These are phyloP conservation scores for Pseudogymnoascus sp. DNA, from an alignment of 2,329 filamentous ascomycete genomes.

Conservation along the genomic window DNA sequence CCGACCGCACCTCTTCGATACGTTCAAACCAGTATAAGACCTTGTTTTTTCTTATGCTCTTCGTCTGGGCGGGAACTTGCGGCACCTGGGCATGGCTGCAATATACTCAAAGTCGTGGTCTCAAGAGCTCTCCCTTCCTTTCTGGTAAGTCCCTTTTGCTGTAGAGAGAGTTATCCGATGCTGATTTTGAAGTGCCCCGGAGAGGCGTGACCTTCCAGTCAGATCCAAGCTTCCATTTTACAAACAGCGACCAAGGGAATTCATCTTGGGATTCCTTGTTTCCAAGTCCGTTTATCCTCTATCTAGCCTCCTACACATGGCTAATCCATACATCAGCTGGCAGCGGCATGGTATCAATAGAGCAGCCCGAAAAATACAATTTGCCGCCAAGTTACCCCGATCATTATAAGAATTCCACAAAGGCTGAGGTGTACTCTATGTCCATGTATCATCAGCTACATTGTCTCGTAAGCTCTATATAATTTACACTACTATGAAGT, in stretches of 20 bases:
- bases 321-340: background rate
- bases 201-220: background rate
- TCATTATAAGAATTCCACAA: background rate
- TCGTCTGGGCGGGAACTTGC: background rate
- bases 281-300: background rate
- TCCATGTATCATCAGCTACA: background rate
- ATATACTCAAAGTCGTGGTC: background rate
- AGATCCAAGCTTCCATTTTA: background rate
- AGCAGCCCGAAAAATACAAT: background rate
- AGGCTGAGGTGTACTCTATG: background rate
- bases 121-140: background rate
- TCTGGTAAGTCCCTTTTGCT: background rate
- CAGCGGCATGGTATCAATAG: background rate
- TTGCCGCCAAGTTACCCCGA: background rate
- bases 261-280: background rate
- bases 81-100: background rate
- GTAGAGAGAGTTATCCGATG: background rate
- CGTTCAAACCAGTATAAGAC: background rate
- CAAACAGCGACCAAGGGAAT: background rate
- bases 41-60: background rate
- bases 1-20: background rate
- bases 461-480: background rate
- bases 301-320: background rate
- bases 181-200: background rate
- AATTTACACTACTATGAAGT: background rate